phyloP scores from a whole-genome alignment of 345 rosid species.

The Linum tenue region DNA sequence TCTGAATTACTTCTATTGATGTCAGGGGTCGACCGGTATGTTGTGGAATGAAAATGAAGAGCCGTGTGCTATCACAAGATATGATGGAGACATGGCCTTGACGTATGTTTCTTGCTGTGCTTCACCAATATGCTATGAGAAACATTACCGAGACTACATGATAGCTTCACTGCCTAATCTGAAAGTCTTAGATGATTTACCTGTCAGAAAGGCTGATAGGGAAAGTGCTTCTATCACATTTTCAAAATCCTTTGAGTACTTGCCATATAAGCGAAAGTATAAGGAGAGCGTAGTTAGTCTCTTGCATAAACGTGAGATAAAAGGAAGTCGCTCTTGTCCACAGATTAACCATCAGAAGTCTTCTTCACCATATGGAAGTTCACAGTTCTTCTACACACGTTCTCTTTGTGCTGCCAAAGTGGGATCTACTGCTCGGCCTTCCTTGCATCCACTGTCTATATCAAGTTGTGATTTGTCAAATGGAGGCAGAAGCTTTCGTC shows the following conservation, averaged over 20 bases:
- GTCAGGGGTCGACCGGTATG: slow-evolving; percentile 37
- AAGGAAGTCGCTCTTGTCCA: slow-evolving; percentile 26
- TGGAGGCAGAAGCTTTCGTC: slow-evolving; percentile 48
- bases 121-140: slow-evolving; percentile 82
- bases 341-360: slow-evolving; percentile 21
- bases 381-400: slow-evolving; percentile 49
- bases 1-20: slow-evolving; percentile 8
- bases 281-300: slow-evolving; percentile 65
- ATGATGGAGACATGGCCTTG: slow-evolving; percentile 33
- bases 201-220: slow-evolving; percentile 59
- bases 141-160: slow-evolving; percentile 78
- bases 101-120: slow-evolving; percentile 51
- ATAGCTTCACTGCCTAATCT: slow-evolving; percentile 70
- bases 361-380: slow-evolving; percentile 30
- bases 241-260: slow-evolving; percentile 56
- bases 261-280: slow-evolving; percentile 60
- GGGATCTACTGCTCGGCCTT: slow-evolving; percentile 78
- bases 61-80: slow-evolving; percentile 29
- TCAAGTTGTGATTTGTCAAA: slow-evolving; percentile 32
- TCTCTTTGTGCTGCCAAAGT: slow-evolving; percentile 88
- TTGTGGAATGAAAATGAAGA: slow-evolving; percentile 29
- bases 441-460: slow-evolving; percentile 52
- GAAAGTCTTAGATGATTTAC: slow-evolving; percentile 62
- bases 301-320: slow-evolving; percentile 67
- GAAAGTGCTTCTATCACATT: slow-evolving; percentile 49